phyloP scores from a whole-genome alignment of 768 basidiomycete species.

The Pulveroboletus frians region DNA sequence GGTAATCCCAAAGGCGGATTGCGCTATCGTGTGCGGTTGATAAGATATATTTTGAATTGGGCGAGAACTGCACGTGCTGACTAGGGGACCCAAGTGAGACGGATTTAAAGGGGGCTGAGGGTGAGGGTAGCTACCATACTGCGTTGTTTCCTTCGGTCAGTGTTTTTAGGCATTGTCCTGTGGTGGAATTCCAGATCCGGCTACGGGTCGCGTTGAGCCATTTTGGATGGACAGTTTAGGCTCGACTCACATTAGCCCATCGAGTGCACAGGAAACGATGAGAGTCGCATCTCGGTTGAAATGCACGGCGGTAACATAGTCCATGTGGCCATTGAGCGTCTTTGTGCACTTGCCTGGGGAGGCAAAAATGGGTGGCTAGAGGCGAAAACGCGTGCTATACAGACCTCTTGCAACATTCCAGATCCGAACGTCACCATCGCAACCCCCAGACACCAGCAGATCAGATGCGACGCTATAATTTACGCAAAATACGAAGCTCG shows the following conservation, averaged over 20 bases:
- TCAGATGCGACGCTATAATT: constrained; percentile 88
- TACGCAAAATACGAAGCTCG: constrained; percentile 86
- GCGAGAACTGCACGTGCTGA: constrained; percentile 91
- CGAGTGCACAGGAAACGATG: constrained; percentile 86
- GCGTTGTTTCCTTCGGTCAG: constrained; percentile 87
- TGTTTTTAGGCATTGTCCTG: constrained; percentile 94
- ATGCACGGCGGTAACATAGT: constrained; percentile 91
- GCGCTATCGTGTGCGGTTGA: constrained; percentile 91
- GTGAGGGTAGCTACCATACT: constrained; percentile 49
- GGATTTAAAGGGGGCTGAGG: too few species aligned
- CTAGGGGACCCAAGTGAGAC: constrained; percentile 32
- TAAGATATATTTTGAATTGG: constrained; percentile 91
- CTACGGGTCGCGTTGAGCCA: constrained; percentile 37
- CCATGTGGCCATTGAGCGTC: constrained; percentile 86
- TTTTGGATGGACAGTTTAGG: background rate
- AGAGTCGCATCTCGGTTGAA: constrained; percentile 91
- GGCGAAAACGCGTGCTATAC: background rate
- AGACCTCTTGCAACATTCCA: constrained; percentile 85
- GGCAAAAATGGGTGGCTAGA: too few species aligned
- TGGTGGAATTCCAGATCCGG: constrained; percentile 91
- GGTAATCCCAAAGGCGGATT: constrained; percentile 94
- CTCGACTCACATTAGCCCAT: constrained; percentile 81
- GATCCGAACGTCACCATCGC: constrained; percentile 88
- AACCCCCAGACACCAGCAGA: constrained; percentile 85
- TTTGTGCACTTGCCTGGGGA: constrained; percentile 72